Evolutionary conservation across 2,329 filamentous ascomycete genomes (phyloP), one percentile per base, ranked within the genome.

Genomic region (Penicillium sp.): DNA sequence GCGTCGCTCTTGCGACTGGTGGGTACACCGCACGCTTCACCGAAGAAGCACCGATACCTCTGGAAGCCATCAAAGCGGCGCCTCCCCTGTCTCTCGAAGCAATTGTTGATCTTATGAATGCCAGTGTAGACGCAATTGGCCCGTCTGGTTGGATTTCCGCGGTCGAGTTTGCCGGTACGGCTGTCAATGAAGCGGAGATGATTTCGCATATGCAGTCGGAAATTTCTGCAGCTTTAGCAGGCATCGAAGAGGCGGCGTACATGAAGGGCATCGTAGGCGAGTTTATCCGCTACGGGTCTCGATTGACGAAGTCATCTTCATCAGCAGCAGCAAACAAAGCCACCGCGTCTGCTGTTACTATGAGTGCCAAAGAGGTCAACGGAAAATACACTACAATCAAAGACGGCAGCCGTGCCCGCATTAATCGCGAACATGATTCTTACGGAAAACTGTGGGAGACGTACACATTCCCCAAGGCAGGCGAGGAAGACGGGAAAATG

Each of bases 191-290:
- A 56, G 68, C 71, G 35, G 74, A 77, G 43, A 67, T 79, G 14
- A 72, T 79, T 51, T 68, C 74, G 16, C 75, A 79, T 48, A 74
- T 80, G 69, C 73, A 76, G 58, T 74, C 76, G 3, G 77, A 80
- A 60, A 68, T 80, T 26, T 77, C 77, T 3, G 75, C 76, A 47
- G 74, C 77, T 1, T 69, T 77, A 6, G 73, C 75, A 16, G 75
- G 76, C 33, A 70, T 79, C 46, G 75, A 79, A 55, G 77, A 80
- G 60, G 75, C 77, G 1, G 71, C 70, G 2, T 76, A 78, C 58
- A 67, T 79, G 23, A 73, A 74, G 58, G 76, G 76, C 6, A 72
- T 79, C n/a, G 65, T 78, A 14, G 71, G 74, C 28, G 76, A 78
- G 60, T 77, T 75, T 47, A 66, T 78, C 46, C 68, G 74, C 30